A percentile compares a stretch with the other conserved stretches of the same genome.
These are phyloP conservation scores for Pichia scutulata DNA, from an alignment of 805 yeast species.

Conservation along the genomic window DNA sequence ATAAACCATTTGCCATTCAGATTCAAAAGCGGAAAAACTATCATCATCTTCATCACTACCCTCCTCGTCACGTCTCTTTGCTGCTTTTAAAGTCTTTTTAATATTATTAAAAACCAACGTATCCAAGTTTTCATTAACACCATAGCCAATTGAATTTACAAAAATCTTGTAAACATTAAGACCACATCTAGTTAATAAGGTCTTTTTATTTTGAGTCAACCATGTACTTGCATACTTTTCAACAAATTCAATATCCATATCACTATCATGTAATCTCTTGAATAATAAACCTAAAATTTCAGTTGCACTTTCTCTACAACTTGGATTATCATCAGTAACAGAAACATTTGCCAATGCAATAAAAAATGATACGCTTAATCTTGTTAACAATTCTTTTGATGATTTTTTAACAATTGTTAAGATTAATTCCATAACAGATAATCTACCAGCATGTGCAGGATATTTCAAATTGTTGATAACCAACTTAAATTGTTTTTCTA, in stretches of 20 bases:
- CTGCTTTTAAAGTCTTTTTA: slow-evolving; percentile 13
- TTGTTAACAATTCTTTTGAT: slow-evolving; percentile 47
- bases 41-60: slow-evolving; percentile 23
- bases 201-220: slow-evolving; percentile 49
- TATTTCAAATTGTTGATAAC: slow-evolving; percentile 75
- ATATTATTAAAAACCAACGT: slow-evolving; percentile 23
- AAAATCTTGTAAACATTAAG: slow-evolving; percentile 61
- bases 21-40: slow-evolving; percentile 17
- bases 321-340: slow-evolving; percentile 67
- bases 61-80: slow-evolving; percentile 28
- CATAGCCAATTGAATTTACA: slow-evolving; percentile 40
- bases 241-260: slow-evolving; percentile 24
- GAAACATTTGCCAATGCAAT: slow-evolving; percentile 72
- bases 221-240: slow-evolving; percentile 48
- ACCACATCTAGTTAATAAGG: slow-evolving; percentile 62
- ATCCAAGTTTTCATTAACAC: slow-evolving; percentile 20
- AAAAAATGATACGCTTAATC: slow-evolving; percentile 68
- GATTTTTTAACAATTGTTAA: slow-evolving; percentile 63
- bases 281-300: slow-evolving; percentile 50
- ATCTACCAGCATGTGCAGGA: slow-evolving; percentile 79
- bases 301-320: slow-evolving; percentile 79
- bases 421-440: slow-evolving; percentile 83
- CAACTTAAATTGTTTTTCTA: slow-evolving; percentile 76
- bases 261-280: slow-evolving; percentile 33
- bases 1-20: slow-evolving; percentile 74